Percentiles rank a stretch among this genome's conserved stretches.
Conservation (phyloP, 768 basidiomycete species). For the Austroboletus eburneus region DNA sequence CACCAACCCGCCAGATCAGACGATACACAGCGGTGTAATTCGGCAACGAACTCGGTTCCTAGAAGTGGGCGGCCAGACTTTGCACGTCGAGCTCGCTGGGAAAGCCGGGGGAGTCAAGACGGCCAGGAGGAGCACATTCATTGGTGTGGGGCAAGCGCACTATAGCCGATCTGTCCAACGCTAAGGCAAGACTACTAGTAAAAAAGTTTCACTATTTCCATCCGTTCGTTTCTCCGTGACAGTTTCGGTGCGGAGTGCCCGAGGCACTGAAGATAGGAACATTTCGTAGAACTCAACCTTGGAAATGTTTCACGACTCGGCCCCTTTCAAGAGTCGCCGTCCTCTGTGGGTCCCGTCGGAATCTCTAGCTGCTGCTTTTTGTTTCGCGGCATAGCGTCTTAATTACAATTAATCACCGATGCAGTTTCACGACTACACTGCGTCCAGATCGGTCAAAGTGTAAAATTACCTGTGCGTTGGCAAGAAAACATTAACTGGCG, state of each 20-base stretch:
- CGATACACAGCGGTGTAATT: slow-evolving; percentile 6
- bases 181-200: too few species aligned
- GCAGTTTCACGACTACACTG: slow-evolving; percentile 13
- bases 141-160: too few species aligned
- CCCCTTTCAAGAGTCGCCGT: background rate
- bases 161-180: background rate
- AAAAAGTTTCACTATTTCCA: too few species aligned
- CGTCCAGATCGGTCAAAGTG: too few species aligned
- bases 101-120: background rate
- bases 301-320: too few species aligned
- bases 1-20: slow-evolving; percentile 9
- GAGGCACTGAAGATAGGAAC: too few species aligned
- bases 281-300: too few species aligned
- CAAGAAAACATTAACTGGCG: background rate
- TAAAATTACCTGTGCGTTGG: background rate
- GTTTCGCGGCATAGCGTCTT: background rate
- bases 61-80: background rate
- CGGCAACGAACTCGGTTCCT: slow-evolving; percentile 1
- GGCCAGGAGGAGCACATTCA: too few species aligned
- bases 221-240: too few species aligned
- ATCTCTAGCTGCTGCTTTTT: slow-evolving; percentile 1
- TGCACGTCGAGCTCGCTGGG: slow-evolving; percentile 1
- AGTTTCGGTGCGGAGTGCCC: too few species aligned
- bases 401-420: slow-evolving; percentile 17
- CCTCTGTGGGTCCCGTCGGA: slow-evolving; percentile 2